A percentile compares a stretch with the other conserved stretches of the same genome.
phyloP scores from a whole-genome alignment of 495 filamentous ascomycete species.

The Parathielavia hyrcaniae region DNA sequence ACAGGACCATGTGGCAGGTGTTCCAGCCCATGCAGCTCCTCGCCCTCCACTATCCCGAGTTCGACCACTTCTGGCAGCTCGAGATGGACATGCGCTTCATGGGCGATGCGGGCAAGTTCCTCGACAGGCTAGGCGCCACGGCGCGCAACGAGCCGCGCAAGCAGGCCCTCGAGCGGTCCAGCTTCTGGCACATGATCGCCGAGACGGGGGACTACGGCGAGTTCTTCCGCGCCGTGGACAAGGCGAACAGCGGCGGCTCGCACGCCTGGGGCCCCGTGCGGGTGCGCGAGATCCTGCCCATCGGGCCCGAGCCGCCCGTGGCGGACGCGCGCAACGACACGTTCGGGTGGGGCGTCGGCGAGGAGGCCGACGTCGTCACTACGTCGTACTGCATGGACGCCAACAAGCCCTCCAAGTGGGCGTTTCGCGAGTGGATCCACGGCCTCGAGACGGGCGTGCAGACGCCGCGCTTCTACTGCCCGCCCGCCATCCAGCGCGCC shows the following conservation, averaged over 20 bases:
- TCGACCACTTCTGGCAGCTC: conserved; percentile 57
- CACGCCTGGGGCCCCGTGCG: conserved; percentile 57
- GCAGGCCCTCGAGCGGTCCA: conserved; percentile 34
- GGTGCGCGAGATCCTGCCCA: conserved; percentile 44
- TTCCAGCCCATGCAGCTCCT: conserved; percentile 51
- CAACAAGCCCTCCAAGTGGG: conserved; percentile 41
- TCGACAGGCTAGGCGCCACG: conserved; percentile 42
- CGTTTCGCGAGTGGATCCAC: conserved; percentile 39
- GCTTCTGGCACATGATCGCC: conserved; percentile 35
- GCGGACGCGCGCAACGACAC: conserved; percentile 39
- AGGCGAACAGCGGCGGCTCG: conserved; percentile 22
- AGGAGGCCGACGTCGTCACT: conserved; percentile 51
- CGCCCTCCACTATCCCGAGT: conserved; percentile 51
- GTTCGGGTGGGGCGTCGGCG: conserved; percentile 55
- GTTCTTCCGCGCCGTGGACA: conserved; percentile 26
- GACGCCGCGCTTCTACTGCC: conserved; percentile 33
- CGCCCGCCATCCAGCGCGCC: conserved; percentile 31
- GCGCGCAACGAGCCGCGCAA: conserved; percentile 51
- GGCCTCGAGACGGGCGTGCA: conserved; percentile 34
- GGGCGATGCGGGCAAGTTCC: conserved; percentile 52
- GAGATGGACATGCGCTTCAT: conserved; percentile 56
- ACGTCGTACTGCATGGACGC: conserved; percentile 49
- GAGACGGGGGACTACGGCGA: conserved; percentile 26
- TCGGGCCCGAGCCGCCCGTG: conserved; percentile 41
- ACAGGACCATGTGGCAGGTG: conserved; percentile 36